phyloP scores from a whole-genome alignment of 1,139 yeast species.

The Suhomyces wounanorum region DNA sequence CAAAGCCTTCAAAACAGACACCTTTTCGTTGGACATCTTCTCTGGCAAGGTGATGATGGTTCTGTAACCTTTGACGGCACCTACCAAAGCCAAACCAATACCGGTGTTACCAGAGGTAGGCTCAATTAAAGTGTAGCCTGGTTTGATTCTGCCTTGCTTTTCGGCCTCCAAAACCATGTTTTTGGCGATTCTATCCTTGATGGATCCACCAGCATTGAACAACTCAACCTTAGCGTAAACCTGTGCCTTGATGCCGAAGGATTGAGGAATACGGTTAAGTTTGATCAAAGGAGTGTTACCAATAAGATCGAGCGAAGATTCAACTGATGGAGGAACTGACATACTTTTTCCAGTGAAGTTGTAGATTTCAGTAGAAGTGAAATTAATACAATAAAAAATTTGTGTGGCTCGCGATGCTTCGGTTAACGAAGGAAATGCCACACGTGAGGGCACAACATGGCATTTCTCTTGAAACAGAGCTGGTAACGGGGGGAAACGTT shows the following conservation, averaged over 20 bases:
- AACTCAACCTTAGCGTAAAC: conserved; percentile 62
- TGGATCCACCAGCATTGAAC: conserved; percentile 72
- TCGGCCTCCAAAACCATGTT: conserved; percentile 85
- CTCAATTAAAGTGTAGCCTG: conserved; percentile 84
- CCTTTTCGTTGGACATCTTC: conserved; percentile 92
- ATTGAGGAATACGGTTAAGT: conserved; percentile 75
- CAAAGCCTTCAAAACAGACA: conserved; percentile 81
- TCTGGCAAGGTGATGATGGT: conserved; percentile 89
- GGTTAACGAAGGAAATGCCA: conserved; percentile 4
- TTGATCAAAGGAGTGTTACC: conserved; percentile 84
- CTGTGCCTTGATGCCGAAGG: conserved; percentile 68
- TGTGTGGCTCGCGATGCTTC: conserved; percentile 12
- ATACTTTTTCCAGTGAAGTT: neutral
- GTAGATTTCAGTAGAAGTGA: neutral
- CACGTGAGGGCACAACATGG: neutral
- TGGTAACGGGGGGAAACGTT: neutral
- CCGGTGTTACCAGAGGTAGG: conserved; percentile 92
- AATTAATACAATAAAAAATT: conserved; percentile 5
- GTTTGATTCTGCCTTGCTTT: conserved; percentile 73
- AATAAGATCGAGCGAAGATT: conserved; percentile 60
- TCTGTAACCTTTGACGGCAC: conserved; percentile 85
- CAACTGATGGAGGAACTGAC: conserved; percentile 33
- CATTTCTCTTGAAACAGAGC: neutral
- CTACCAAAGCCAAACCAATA: conserved; percentile 84
- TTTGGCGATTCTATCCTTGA: conserved; percentile 65